phyloP scores from a whole-genome alignment of 345 rosid genomes.

The Eucalyptus tenuipes region DNA sequence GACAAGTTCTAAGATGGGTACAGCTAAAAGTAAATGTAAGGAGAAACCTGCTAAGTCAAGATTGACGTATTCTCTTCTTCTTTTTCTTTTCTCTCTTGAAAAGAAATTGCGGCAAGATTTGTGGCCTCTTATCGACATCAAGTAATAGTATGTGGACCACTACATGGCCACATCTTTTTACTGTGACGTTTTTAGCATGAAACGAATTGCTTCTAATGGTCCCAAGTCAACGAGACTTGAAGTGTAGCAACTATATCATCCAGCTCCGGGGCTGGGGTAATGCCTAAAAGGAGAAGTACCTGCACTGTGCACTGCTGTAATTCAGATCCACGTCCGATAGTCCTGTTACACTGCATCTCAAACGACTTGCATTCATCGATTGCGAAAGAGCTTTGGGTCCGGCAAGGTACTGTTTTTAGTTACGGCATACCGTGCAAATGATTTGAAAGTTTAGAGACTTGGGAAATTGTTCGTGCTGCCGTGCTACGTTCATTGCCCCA shows the following conservation, averaged over 20 bases:
- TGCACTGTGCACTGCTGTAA: background rate
- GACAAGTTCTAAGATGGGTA: background rate
- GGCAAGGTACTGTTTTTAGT: background rate
- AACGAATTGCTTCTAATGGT: background rate
- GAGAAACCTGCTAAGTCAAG: background rate
- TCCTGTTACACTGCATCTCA: background rate
- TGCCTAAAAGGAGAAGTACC: background rate
- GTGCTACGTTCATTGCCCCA: background rate
- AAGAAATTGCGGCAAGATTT: background rate
- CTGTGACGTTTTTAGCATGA: background rate
- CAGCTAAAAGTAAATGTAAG: background rate
- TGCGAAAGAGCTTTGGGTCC: background rate
- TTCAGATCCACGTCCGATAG: background rate
- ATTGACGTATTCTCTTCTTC: background rate
- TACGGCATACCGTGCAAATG: background rate
- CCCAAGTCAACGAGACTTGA: background rate
- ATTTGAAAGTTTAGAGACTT: background rate
- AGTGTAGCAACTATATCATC: background rate
- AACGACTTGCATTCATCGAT: background rate
- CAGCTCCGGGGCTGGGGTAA: background rate
- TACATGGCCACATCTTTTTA: background rate
- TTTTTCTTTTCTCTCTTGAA: background rate
- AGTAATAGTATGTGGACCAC: background rate
- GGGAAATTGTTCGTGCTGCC: background rate
- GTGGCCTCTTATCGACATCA: background rate